A percentile compares a stretch with the other conserved stretches of the same genome.
Conservation (phyloP, 2,329 filamentous ascomycete species). For the Apiospora rasikravindrae region DNA sequence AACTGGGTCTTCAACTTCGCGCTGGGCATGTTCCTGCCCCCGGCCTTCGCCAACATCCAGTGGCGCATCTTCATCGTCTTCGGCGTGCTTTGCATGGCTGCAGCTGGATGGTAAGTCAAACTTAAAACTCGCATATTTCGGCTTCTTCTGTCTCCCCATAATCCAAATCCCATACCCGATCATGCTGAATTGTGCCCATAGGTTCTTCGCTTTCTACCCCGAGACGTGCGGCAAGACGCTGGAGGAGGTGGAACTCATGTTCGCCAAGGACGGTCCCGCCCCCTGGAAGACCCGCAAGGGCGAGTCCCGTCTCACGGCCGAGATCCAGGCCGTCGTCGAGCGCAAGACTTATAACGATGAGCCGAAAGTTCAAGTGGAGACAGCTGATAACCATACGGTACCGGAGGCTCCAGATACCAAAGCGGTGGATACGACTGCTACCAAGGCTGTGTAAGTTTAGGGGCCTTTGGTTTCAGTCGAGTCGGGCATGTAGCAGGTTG, state of each 20-base stretch:
- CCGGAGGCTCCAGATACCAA: not conserved
- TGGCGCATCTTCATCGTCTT: slow-evolving; percentile 55
- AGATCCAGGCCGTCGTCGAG: slow-evolving; percentile 36
- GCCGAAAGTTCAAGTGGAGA: not conserved
- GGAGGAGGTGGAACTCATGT: slow-evolving; percentile 44
- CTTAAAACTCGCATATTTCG: not conserved
- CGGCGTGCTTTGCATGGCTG: slow-evolving; percentile 42
- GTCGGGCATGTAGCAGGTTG: not conserved
- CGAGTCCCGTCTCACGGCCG: slow-evolving; percentile 35
- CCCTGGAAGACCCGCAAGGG: slow-evolving; percentile 47
- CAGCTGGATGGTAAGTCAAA: slow-evolving; percentile 35
- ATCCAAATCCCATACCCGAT: not conserved
- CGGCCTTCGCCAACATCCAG: slow-evolving; percentile 62
- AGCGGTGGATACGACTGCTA: not conserved
- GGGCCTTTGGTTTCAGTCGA: not conserved
- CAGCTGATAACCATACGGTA: not conserved
- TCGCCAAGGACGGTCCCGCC: slow-evolving; percentile 39
- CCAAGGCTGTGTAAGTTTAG: not conserved
- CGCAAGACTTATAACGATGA: slow-evolving; percentile 25
- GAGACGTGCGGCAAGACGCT: slow-evolving; percentile 46
- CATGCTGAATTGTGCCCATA: not conserved
- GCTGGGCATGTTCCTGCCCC: slow-evolving; percentile 62
- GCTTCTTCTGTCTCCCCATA: no score
- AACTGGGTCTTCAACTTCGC: slow-evolving; percentile 66
- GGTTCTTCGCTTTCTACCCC: slow-evolving; percentile 42